A percentile compares a stretch with the other conserved stretches of the same genome.
These are phyloP conservation scores for Pythium phragmitis DNA, from an alignment of 352 stramenopile species.

Conservation along the genomic window DNA sequence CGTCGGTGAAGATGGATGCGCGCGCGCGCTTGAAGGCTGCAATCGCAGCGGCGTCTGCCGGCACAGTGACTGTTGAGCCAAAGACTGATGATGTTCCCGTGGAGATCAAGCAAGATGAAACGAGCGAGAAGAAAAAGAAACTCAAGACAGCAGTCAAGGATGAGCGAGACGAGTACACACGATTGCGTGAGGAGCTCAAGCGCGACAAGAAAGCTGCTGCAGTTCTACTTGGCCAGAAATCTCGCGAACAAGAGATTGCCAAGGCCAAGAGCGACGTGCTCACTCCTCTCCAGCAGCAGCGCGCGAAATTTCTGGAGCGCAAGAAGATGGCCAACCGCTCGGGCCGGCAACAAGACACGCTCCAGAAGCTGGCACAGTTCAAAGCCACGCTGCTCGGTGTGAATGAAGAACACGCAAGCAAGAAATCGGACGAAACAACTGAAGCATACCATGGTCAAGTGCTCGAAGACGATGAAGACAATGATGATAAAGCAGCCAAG, in stretches of 20 bases:
- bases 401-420: slow-evolving; percentile 4
- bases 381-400: slow-evolving; percentile 46
- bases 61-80: not conserved
- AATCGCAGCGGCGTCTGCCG: slow-evolving; percentile 35
- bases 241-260: slow-evolving; percentile 52
- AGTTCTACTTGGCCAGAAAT: slow-evolving; percentile 56
- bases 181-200: slow-evolving; percentile 66
- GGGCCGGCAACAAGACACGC: slow-evolving; percentile 62
- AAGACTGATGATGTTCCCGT: not conserved
- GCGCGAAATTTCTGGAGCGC: slow-evolving; percentile 64
- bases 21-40: slow-evolving; percentile 43
- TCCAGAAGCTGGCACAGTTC: slow-evolving; percentile 70
- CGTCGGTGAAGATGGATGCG: slow-evolving; percentile 37
- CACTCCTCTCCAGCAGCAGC: slow-evolving; percentile 72
- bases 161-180: slow-evolving; percentile 61
- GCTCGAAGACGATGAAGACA: slow-evolving; percentile 44
- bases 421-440: slow-evolving; percentile 6
- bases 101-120: slow-evolving; percentile 11
- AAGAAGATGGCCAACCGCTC: slow-evolving; percentile 59
- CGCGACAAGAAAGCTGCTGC: slow-evolving; percentile 57
- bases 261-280: slow-evolving; percentile 69
- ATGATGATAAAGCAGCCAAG: slow-evolving; percentile 34
- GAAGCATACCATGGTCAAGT: slow-evolving; percentile 70
- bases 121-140: slow-evolving; percentile 31
- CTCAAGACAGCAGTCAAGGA: slow-evolving; percentile 22